phyloP scores from a whole-genome alignment of 1,284 basidiomycete genomes.

The Leccinum colubrinum region DNA sequence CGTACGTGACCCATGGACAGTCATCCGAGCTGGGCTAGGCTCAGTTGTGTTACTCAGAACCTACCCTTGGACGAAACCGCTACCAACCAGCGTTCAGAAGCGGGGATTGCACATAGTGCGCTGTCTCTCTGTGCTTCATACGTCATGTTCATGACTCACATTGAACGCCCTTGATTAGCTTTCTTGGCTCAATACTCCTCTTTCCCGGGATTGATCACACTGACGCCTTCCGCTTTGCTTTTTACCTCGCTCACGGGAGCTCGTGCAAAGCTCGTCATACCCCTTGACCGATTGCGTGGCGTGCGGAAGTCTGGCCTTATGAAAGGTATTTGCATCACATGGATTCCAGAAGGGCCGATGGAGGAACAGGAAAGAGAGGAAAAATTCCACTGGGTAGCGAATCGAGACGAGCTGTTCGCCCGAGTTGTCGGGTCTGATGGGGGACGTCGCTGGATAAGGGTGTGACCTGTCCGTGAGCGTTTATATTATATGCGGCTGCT shows the following conservation, averaged over 20 bases:
- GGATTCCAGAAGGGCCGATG: slow-evolving; percentile 33
- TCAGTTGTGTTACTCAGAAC: slow-evolving; percentile 7
- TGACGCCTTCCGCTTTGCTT: slow-evolving; percentile 46
- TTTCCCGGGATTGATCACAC: slow-evolving; percentile 55
- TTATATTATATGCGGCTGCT: slow-evolving; percentile 7
- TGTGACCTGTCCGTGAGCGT: slow-evolving; percentile 22
- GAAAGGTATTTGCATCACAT: slow-evolving; percentile 51
- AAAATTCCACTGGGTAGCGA: slow-evolving; percentile 58
- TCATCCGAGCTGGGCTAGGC: neutral
- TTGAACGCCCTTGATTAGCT: slow-evolving; percentile 37
- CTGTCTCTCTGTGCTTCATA: slow-evolving; percentile 5
- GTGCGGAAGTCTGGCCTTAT: slow-evolving; percentile 57
- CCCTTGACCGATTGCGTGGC: slow-evolving; percentile 45
- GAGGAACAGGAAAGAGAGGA: slow-evolving; percentile 42
- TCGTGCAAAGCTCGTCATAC: slow-evolving; percentile 45
- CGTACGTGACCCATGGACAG: slow-evolving; percentile 27
- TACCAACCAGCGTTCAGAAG: neutral
- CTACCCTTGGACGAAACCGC: slow-evolving; percentile 1
- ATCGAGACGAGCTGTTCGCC: slow-evolving; percentile 65
- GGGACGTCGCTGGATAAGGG: slow-evolving; percentile 36
- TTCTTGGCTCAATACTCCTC: slow-evolving; percentile 59
- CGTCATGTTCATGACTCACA: neutral
- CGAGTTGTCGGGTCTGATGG: slow-evolving; percentile 54
- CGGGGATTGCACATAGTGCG: slow-evolving; percentile 42
- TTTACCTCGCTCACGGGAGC: slow-evolving; percentile 55